Conservation (phyloP, 2,329 filamentous ascomycete genomes). For the Aspergillus candidus region DNA sequence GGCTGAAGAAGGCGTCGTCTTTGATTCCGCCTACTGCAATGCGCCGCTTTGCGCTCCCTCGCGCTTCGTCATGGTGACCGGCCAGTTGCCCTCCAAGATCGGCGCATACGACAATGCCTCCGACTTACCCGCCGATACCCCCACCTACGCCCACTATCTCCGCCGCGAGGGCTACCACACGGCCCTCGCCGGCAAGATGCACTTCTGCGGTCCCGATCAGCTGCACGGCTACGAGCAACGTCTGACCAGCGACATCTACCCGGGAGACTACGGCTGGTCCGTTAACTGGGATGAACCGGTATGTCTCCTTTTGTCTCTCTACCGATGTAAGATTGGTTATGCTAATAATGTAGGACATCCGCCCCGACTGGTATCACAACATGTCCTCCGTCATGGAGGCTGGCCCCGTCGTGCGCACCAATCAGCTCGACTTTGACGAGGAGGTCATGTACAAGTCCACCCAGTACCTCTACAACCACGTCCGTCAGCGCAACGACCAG, state of each 20-base stretch:
- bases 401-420: conserved; percentile 80
- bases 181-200: conserved; percentile 90
- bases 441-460: conserved; percentile 89
- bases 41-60: conserved; percentile 88
- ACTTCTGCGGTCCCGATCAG: conserved; percentile 85
- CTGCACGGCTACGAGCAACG: conserved; percentile 89
- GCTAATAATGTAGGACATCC: conserved; percentile 34
- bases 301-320: conserved; percentile 15
- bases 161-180: conserved; percentile 82
- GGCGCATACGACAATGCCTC: conserved; percentile 87
- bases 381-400: conserved; percentile 89
- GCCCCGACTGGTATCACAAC: conserved; percentile 95
- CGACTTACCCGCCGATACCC: conserved; percentile 74
- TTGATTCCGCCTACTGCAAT: conserved; percentile 91
- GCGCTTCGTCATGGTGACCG: conserved; percentile 90
- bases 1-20: conserved; percentile 75
- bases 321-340: background rate
- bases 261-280: conserved; percentile 87
- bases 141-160: conserved; percentile 89
- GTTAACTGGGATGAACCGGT: conserved; percentile 91
- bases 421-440: conserved; percentile 93
- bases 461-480: conserved; percentile 86
- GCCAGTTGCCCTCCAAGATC: conserved; percentile 85
- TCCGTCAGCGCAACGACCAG: conserved; percentile 68
- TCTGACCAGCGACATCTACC: conserved; percentile 92